Evolutionary conservation across 2,329 filamentous ascomycete genomes (phyloP).

Genomic region (Cercospora berteroae): DNA sequence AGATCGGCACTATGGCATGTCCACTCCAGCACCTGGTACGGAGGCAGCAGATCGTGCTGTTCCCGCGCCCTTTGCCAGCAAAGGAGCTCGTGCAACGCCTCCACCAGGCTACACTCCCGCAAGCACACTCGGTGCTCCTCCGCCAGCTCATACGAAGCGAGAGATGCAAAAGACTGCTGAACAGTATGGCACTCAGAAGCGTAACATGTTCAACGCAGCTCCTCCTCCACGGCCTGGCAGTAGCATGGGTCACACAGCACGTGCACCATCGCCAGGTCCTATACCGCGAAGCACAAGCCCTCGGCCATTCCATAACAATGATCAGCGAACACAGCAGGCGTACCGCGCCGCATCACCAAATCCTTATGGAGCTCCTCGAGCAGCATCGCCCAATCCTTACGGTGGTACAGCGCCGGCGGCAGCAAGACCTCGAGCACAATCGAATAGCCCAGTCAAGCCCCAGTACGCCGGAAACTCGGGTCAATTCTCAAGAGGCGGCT

Average conservation of each 20-base stretch:
- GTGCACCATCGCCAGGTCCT: slow-evolving; percentile 65
- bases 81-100: slow-evolving; percentile 64
- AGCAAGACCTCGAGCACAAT: slow-evolving; percentile 39
- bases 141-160: slow-evolving; percentile 85
- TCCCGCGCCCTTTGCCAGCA: slow-evolving; percentile 47
- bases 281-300: slow-evolving; percentile 55
- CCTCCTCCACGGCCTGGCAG: slow-evolving; percentile 37
- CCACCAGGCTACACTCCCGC: slow-evolving; percentile 84
- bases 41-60: slow-evolving; percentile 44
- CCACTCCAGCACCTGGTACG: slow-evolving; percentile 66
- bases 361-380: slow-evolving; percentile 51
- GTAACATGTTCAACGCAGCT: slow-evolving; percentile 65
- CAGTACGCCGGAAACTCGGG: slow-evolving; percentile 33
- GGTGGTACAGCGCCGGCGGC: slow-evolving; percentile 35
- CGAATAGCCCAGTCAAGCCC: slow-evolving; percentile 43
- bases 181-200: slow-evolving; percentile 79
- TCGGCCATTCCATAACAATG: slow-evolving; percentile 52
- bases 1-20: slow-evolving; percentile 89
- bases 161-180: slow-evolving; percentile 96
- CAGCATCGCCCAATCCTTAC: slow-evolving; percentile 50
- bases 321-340: slow-evolving; percentile 18
- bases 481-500: slow-evolving; percentile 38
- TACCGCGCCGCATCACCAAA: slow-evolving; percentile 59
- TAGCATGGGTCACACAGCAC: slow-evolving; percentile 36
- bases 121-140: slow-evolving; percentile 79